A percentile compares a stretch with the other conserved stretches of the same genome.
Evolutionary conservation across 257 asterid species (phyloP).

Genomic region (Solanum etuberosum): DNA sequence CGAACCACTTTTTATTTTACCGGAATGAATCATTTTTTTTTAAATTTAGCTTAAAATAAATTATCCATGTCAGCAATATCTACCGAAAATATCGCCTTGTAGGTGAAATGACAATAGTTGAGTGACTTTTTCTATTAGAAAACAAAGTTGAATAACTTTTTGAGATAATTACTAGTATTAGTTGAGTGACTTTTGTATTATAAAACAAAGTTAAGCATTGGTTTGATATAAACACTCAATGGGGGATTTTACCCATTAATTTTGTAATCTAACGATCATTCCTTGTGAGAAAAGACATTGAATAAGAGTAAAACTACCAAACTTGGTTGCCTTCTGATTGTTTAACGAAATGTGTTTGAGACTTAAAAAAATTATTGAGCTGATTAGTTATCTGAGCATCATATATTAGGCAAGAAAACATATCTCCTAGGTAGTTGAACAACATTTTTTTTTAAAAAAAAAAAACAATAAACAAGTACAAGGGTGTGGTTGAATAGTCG

Average conservation of each 20-base stretch:
- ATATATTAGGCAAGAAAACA: not conserved
- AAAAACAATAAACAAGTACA: not conserved
- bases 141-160: no score
- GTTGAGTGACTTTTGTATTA: no score
- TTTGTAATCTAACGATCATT: not conserved
- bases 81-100: not conserved
- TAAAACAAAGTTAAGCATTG: not conserved
- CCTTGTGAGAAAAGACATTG: not conserved
- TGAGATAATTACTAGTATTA: not conserved
- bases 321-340: not conserved
- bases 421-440: not conserved
- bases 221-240: not conserved
- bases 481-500: not conserved
- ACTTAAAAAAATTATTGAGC: not conserved
- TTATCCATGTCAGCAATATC: not conserved
- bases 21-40: not conserved
- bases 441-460: not conserved
- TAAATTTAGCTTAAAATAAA: not conserved
- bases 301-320: not conserved
- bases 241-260: not conserved
- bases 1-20: not conserved
- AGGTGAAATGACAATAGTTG: no score
- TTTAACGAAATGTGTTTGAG: not conserved
- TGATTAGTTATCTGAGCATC: not conserved
- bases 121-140: not conserved